Base-by-base conservation (phyloP, 208 protist species). In the Acanthamoeba culbertsoni region DNA sequence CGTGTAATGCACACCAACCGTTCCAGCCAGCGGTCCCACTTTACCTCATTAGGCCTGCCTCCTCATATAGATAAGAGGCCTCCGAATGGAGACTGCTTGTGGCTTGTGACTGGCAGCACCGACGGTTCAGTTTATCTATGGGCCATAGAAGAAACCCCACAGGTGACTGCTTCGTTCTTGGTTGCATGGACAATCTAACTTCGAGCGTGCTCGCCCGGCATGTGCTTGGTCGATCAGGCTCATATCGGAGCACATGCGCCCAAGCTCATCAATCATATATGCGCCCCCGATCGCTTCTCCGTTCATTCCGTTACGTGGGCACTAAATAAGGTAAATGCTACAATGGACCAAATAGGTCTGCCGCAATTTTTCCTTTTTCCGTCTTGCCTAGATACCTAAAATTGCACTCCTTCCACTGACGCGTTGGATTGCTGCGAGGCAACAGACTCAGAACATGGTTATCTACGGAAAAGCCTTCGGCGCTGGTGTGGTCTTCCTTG, bases 381-480 rank as follows among this genome's bases (percentile, higher is more conserved):
- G 48, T 55, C 12, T 26, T 31, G 23, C n/a, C n/a, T n/a, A n/a
- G n/a, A n/a, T n/a, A n/a, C n/a, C n/a, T n/a, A n/a, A n/a, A n/a
- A n/a, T n/a, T n/a, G n/a, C n/a, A n/a, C n/a, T n/a, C n/a, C n/a
- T n/a, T 68, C 8, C 31, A 68, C 28, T 20, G 57, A 65, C 57
- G 1, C 1, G n/a, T 31, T 35, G 7, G 14, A 62, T 62, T 42
- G 65, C 1, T 77, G 6, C 6, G 10, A 33, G 28, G 5, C 20
- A 3, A 3, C 73, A 84, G 73, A 18, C 16, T 0, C 73, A 84
- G 23, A 84, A 84, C 73, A 55, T 55, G 8, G 73, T 84, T 4
- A 84, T 84, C 73, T 84, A 84, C 23, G 73, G 73, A 6, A 84
- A 84, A 23, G 73, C 42, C 20, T 84, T 46, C 23, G 73, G 73